Conservation (phyloP, 139 green algal genomes). For the Chlorella sp. region DNA sequence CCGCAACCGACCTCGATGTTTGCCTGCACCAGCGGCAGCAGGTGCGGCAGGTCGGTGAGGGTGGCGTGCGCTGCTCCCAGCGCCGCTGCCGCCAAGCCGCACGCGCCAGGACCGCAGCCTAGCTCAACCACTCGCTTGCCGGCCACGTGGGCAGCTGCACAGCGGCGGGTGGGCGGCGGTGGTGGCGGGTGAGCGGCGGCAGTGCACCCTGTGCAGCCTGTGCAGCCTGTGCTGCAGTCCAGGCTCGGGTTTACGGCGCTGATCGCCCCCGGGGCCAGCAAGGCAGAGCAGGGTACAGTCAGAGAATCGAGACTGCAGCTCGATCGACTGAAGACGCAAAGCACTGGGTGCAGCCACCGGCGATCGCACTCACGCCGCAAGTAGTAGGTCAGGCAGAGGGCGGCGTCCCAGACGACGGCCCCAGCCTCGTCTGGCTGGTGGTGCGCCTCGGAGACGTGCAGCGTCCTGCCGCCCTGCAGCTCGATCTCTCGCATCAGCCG, state of each 20-base stretch:
- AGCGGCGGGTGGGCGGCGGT: background rate
- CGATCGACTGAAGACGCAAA: too few relatives aligned
- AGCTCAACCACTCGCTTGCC: slow-evolving; percentile 47
- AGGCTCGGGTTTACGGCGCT: too few relatives aligned
- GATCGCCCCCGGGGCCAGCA: too few relatives aligned
- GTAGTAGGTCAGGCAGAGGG: slow-evolving; percentile 27
- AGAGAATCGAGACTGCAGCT: too few relatives aligned
- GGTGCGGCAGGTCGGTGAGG: slow-evolving; percentile 48
- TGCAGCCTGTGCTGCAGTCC: too few relatives aligned
- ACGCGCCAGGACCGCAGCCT: slow-evolving; percentile 39
- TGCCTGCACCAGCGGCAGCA: slow-evolving; percentile 21
- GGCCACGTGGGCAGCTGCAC: background rate
- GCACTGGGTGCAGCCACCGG: background rate
- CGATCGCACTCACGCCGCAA: background rate
- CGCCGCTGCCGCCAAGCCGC: slow-evolving; percentile 44
- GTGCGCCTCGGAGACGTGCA: too few relatives aligned
- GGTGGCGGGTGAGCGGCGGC: background rate
- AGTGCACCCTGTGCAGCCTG: too few relatives aligned
- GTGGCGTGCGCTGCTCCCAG: slow-evolving; percentile 37
- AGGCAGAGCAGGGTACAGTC: too few relatives aligned
- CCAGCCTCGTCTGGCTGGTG: slow-evolving; percentile 25
- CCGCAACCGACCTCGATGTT: slow-evolving; percentile 47
- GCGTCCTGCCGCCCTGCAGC: too few relatives aligned
- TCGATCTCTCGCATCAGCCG: too few relatives aligned
- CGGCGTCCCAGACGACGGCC: slow-evolving; percentile 50